Conservation (phyloP, 139 green algal genomes). For the Tetraselmis chui region DNA sequence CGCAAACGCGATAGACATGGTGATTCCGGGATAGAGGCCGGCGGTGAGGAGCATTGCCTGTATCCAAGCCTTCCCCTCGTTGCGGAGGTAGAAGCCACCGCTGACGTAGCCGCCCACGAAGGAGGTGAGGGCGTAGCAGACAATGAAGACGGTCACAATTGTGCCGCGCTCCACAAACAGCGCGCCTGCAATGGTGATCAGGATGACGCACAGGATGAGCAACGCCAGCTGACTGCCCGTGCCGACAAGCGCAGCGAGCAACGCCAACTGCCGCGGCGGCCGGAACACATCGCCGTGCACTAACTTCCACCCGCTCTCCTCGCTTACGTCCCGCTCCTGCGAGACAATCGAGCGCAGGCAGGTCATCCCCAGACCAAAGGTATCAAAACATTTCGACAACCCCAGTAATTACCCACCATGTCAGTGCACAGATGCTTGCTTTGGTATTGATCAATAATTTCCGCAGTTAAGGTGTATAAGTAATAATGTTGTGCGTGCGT, state of each 20-base stretch:
- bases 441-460: too few relatives aligned
- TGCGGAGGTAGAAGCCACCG: slow-evolving; percentile 76
- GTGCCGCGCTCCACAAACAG: slow-evolving; percentile 72
- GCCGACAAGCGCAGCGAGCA: slow-evolving; percentile 71
- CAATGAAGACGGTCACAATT: slow-evolving; percentile 91
- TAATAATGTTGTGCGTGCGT: too few relatives aligned
- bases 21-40: slow-evolving; percentile 54
- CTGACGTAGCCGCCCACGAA: slow-evolving; percentile 77
- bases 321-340: slow-evolving; percentile 42
- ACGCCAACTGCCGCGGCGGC: slow-evolving; percentile 56
- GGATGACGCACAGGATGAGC: slow-evolving; percentile 74
- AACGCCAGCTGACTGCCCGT: slow-evolving; percentile 82
- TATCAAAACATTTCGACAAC: not conserved
- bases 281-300: slow-evolving; percentile 97
- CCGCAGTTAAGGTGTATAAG: too few relatives aligned
- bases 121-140: slow-evolving; percentile 86
- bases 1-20: slow-evolving; percentile 78
- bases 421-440: not conserved
- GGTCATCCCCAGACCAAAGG: not conserved
- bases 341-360: slow-evolving; percentile 9
- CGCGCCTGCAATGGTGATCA: slow-evolving; percentile 82
- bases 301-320: slow-evolving; percentile 97
- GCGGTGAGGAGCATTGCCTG: slow-evolving; percentile 85
- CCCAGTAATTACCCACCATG: not conserved
- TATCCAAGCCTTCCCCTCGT: slow-evolving; percentile 88